Evolutionary conservation across 768 basidiomycete genomes (phyloP).

Genomic region (Naganishia antarctica): DNA sequence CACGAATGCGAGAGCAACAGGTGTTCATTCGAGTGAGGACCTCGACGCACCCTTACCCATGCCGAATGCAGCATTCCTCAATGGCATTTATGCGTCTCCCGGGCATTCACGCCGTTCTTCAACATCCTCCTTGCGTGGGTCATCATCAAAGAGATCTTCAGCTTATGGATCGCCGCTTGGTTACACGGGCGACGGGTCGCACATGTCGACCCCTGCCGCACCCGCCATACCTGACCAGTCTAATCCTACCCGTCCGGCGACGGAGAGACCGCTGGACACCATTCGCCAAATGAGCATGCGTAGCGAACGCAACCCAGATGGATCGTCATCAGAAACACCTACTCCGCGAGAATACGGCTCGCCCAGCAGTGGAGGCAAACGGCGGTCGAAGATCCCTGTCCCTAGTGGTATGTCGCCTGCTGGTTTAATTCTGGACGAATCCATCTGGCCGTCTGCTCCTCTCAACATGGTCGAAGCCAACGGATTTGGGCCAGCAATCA

Average conservation of each 20-base stretch:
- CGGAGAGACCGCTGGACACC: constrained; percentile 46
- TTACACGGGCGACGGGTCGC: constrained; percentile 15
- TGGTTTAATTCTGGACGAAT: constrained; percentile 19
- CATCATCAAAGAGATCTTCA: background rate
- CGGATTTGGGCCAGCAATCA: background rate
- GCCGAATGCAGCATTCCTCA: constrained; percentile 17
- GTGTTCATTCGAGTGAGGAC: constrained; percentile 2
- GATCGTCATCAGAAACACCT: background rate
- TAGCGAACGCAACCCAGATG: constrained; percentile 15
- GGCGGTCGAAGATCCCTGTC: background rate
- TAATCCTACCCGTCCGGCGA: constrained; percentile 41
- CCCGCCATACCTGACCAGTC: constrained; percentile 37
- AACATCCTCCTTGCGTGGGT: constrained; percentile 10
- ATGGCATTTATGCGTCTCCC: constrained; percentile 10
- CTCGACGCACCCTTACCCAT: constrained; percentile 8
- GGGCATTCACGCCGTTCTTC: constrained; percentile 13
- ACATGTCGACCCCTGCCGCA: constrained; percentile 1
- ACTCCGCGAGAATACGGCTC: background rate
- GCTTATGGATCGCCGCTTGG: constrained; percentile 22
- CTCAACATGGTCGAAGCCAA: constrained; percentile 1
- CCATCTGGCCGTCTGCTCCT: constrained; percentile 20
- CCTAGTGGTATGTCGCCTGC: background rate
- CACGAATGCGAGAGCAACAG: background rate
- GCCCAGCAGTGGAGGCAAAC: constrained; percentile 6
- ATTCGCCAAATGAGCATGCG: constrained; percentile 38